phyloP scores from a whole-genome alignment of 179 eudicot species.

The Corrigiola litoralis region DNA sequence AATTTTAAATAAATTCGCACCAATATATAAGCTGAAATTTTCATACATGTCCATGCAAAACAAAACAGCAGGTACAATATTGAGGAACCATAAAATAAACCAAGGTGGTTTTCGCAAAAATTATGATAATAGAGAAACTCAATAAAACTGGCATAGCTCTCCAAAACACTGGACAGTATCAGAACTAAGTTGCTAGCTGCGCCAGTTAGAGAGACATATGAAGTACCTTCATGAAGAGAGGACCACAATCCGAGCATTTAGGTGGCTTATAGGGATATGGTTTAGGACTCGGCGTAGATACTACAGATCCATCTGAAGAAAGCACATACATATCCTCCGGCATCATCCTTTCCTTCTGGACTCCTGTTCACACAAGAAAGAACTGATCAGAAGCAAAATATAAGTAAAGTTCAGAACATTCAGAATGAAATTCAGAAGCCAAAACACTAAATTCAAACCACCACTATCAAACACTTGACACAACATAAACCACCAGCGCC shows the following conservation, averaged over 20 bases:
- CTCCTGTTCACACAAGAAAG: conserved; percentile 47
- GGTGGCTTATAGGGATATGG: conserved; percentile 86
- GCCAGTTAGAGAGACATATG: background rate
- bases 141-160: background rate
- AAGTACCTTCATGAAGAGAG: conserved; percentile 76
- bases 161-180: background rate
- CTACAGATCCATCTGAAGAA: conserved; percentile 54
- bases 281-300: conserved; percentile 54
- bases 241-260: conserved; percentile 82
- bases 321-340: conserved; percentile 90
- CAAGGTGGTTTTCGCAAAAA: no score
- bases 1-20: background rate
- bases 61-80: background rate
- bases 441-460: background rate
- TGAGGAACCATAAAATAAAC: no score
- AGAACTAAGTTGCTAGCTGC: background rate
- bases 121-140: no score
- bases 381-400: background rate
- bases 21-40: background rate
- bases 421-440: background rate
- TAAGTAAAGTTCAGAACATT: background rate
- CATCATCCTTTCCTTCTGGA: conserved; percentile 92
- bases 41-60: background rate
- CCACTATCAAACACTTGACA: background rate
- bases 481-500: background rate